Percentiles rank a stretch among this genome's conserved stretches.
phyloP scores from a whole-genome alignment of 2,329 filamentous ascomycete genomes.

The Phialophora macrospora region DNA sequence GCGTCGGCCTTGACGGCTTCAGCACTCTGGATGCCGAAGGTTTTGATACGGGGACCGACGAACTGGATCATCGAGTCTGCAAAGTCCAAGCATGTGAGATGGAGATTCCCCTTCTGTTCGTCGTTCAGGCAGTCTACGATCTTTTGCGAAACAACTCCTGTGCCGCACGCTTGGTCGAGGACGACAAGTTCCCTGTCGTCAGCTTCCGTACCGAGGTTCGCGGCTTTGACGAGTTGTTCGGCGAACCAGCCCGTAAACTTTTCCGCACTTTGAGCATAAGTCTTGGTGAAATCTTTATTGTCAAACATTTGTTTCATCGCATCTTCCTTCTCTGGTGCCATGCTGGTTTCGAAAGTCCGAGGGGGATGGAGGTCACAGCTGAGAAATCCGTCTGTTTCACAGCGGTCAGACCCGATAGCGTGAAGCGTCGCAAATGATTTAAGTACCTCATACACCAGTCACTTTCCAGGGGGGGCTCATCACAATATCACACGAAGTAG shows the following conservation, averaged over 20 bases:
- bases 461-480: neutral
- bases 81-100: slow-evolving; percentile 58
- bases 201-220: slow-evolving; percentile 37
- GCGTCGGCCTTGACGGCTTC: slow-evolving; percentile 55
- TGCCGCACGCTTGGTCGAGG: slow-evolving; percentile 61
- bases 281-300: slow-evolving; percentile 17
- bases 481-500: neutral
- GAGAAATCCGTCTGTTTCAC: neutral
- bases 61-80: slow-evolving; percentile 51
- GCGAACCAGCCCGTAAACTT: slow-evolving; percentile 43
- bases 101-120: slow-evolving; percentile 50
- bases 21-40: slow-evolving; percentile 55
- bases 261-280: slow-evolving; percentile 39
- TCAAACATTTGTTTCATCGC: slow-evolving; percentile 18
- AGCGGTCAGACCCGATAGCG: neutral
- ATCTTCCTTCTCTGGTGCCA: slow-evolving; percentile 10
- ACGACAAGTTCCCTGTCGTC: slow-evolving; percentile 43
- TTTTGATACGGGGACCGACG: slow-evolving; percentile 47
- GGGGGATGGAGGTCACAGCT: neutral
- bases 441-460: neutral
- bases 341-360: neutral
- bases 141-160: slow-evolving; percentile 56
- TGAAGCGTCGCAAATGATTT: neutral
- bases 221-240: slow-evolving; percentile 41
- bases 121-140: slow-evolving; percentile 50